Conservation (phyloP, 805 yeast species). For the Cyberlindnera subsufficiens region DNA sequence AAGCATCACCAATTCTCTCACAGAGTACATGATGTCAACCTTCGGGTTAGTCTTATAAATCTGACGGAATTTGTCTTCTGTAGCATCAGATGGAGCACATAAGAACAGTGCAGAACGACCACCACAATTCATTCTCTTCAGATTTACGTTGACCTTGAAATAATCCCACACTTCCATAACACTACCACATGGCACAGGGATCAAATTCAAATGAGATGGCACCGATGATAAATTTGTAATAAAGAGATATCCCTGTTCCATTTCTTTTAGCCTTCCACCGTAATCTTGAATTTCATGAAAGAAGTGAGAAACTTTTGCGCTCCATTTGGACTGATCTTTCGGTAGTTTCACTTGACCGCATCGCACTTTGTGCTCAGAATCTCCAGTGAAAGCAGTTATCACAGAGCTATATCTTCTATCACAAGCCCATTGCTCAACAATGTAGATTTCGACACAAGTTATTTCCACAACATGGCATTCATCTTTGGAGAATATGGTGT, state of each 20-base stretch:
- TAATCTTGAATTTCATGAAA: slow-evolving; percentile 60
- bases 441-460: slow-evolving; percentile 79
- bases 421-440: slow-evolving; percentile 93
- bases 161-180: slow-evolving; percentile 40
- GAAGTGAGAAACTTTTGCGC: slow-evolving; percentile 45
- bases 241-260: slow-evolving; percentile 56
- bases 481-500: slow-evolving; percentile 34
- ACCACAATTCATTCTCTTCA: slow-evolving; percentile 74
- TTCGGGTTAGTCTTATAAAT: slow-evolving; percentile 53
- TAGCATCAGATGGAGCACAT: slow-evolving; percentile 68
- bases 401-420: slow-evolving; percentile 61
- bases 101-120: slow-evolving; percentile 77
- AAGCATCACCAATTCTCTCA: slow-evolving; percentile 58
- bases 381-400: slow-evolving; percentile 84
- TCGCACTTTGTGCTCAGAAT: slow-evolving; percentile 52
- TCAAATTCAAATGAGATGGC: slow-evolving; percentile 66
- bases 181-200: slow-evolving; percentile 60
- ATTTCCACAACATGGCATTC: slow-evolving; percentile 44
- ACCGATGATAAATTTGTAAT: slow-evolving; percentile 80
- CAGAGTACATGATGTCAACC: slow-evolving; percentile 22
- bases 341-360: slow-evolving; percentile 57
- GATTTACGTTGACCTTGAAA: slow-evolving; percentile 70
- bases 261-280: slow-evolving; percentile 64
- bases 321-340: slow-evolving; percentile 26
- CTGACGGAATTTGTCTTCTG: slow-evolving; percentile 75